Conservation (phyloP, 495 filamentous ascomycete genomes). For the Chaetomium cochliodes region DNA sequence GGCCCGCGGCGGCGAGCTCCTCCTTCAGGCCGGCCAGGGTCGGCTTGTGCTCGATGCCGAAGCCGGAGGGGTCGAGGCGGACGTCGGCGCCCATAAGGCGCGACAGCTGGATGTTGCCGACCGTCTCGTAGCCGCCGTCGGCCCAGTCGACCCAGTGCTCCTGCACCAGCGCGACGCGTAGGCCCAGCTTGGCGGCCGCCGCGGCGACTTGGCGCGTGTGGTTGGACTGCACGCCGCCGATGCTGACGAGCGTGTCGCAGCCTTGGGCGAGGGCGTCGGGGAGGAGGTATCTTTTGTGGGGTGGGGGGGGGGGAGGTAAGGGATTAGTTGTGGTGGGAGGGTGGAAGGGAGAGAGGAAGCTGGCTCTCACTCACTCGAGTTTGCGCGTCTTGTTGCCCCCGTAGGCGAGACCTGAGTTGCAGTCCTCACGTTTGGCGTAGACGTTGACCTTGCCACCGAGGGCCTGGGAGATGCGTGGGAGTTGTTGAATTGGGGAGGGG, state of each 20-base stretch:
- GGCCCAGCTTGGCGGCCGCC: conserved; percentile 51
- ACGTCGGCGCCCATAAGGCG: conserved; percentile 61
- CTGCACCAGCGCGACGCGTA: conserved; percentile 57
- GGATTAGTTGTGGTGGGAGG: conserved; percentile 1
- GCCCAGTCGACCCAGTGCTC: conserved; percentile 62
- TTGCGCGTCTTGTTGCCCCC: conserved; percentile 69
- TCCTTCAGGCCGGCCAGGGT: conserved; percentile 48
- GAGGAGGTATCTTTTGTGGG: conserved; percentile 48
- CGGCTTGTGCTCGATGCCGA: conserved; percentile 61
- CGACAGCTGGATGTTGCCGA: conserved; percentile 63
- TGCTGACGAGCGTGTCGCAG: conserved; percentile 57
- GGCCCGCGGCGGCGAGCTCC: conserved; percentile 47
- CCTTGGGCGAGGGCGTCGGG: conserved; percentile 56
- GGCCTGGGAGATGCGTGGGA: conserved; percentile 57
- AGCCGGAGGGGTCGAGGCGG: conserved; percentile 48
- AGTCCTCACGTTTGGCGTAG: conserved; percentile 64
- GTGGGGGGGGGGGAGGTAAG: not conserved
- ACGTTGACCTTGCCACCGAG: conserved; percentile 54
- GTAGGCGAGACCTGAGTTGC: conserved; percentile 60
- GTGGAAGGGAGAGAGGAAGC: not conserved
- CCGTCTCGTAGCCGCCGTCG: conserved; percentile 52
- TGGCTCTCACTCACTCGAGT: conserved; percentile 51
- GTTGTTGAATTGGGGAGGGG: conserved; percentile 59
- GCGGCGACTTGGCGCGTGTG: conserved; percentile 64
- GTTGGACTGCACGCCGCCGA: conserved; percentile 66